A percentile compares a stretch with the other conserved stretches of the same genome.
Evolutionary conservation across 1,139 yeast genomes (phyloP).

Genomic region (Yamadazyma oceani): DNA sequence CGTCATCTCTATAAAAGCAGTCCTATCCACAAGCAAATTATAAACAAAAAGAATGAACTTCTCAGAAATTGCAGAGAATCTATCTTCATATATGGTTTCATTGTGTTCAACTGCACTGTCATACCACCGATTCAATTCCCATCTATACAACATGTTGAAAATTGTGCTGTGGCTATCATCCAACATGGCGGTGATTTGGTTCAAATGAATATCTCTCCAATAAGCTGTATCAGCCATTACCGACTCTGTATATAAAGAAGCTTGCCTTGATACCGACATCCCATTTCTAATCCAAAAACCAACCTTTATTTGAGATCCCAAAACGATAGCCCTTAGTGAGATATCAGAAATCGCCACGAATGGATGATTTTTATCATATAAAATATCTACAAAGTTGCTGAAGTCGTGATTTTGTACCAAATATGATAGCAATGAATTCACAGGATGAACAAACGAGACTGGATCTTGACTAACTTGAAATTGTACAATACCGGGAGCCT

Average conservation of each 20-base stretch:
- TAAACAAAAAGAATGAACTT: conserved; percentile 58
- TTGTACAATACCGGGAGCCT: conserved; percentile 38
- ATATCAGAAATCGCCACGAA: conserved; percentile 52
- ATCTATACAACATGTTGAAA: conserved; percentile 54
- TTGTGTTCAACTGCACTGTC: conserved; percentile 33
- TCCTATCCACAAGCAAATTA: conserved; percentile 55
- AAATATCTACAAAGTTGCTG: conserved; percentile 16
- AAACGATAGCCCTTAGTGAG: conserved; percentile 60
- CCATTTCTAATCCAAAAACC: conserved; percentile 94
- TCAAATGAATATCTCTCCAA: conserved; percentile 53
- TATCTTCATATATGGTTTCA: conserved; percentile 57
- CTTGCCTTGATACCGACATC: conserved; percentile 50
- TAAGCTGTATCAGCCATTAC: conserved; percentile 37
- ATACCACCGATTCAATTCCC: conserved; percentile 61
- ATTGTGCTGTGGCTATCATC: conserved; percentile 46
- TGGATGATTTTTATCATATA: conserved; percentile 21
- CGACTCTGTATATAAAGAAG: conserved; percentile 33
- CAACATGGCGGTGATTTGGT: conserved; percentile 52
- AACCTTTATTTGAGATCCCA: conserved; percentile 69
- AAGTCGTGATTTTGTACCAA: conserved; percentile 35
- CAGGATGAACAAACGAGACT: conserved; percentile 59
- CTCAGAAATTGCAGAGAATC: conserved; percentile 50
- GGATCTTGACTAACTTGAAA: conserved; percentile 49
- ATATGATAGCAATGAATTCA: conserved; percentile 53
- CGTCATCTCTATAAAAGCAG: conserved; percentile 35